A percentile compares a stretch with the other conserved stretches of the same genome.
Conservation (phyloP, 345 rosid species). For the Capsella bursapastoris region DNA sequence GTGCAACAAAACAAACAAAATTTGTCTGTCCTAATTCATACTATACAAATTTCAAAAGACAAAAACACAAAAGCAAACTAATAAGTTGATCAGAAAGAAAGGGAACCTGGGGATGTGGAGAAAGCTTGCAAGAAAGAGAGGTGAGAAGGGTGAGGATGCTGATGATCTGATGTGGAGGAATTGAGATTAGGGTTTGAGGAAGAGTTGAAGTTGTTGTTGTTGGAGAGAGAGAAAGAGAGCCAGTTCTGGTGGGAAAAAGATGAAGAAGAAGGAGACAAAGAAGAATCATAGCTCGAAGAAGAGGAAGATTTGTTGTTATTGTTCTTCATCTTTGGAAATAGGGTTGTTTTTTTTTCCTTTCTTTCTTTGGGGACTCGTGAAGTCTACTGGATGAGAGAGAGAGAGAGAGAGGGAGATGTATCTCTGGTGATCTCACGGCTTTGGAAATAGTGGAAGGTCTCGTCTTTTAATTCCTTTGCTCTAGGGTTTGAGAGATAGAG, state of each 20-base stretch:
- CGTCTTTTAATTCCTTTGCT: slow-evolving; percentile 25
- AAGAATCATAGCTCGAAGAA: slow-evolving; percentile 45
- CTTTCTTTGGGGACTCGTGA: slow-evolving; percentile 45
- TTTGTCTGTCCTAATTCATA: slow-evolving; percentile 22
- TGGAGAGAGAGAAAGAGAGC: slow-evolving; percentile 67
- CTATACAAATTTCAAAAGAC: neutral
- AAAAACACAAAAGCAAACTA: slow-evolving; percentile 14
- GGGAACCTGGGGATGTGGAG: slow-evolving; percentile 50
- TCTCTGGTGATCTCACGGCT: slow-evolving; percentile 40
- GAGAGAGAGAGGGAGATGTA: neutral
- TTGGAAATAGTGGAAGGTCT: slow-evolving; percentile 58
- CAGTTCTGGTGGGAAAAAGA: slow-evolving; percentile 51
- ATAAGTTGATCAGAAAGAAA: slow-evolving; percentile 5
- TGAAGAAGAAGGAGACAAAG: slow-evolving; percentile 50
- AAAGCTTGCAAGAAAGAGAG: slow-evolving; percentile 61
- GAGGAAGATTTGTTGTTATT: slow-evolving; percentile 51
- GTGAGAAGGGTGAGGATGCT: slow-evolving; percentile 42
- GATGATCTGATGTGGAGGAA: slow-evolving; percentile 38
- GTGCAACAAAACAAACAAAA: slow-evolving; percentile 35
- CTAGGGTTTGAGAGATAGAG: slow-evolving; percentile 40
- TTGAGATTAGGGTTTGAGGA: slow-evolving; percentile 41
- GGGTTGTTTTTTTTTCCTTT: neutral
- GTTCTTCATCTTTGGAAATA: slow-evolving; percentile 47
- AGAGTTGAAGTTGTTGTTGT: slow-evolving; percentile 36
- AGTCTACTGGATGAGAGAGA: slow-evolving; percentile 26